Percentiles rank a stretch among this genome's conserved stretches.
Evolutionary conservation across 306 rosid species (phyloP).

Genomic region (Fagus sylvatica): DNA sequence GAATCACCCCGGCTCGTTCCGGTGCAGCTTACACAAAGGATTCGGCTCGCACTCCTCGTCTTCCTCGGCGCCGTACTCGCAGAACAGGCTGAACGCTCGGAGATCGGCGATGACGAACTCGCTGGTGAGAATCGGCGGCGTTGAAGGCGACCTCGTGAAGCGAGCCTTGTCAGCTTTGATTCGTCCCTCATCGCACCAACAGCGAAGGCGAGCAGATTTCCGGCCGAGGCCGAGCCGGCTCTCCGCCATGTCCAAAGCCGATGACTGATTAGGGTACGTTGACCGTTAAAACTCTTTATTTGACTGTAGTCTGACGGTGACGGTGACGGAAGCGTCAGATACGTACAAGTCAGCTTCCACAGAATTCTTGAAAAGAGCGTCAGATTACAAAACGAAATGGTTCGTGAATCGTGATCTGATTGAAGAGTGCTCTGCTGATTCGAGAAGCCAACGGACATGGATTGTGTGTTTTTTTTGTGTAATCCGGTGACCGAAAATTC

Average conservation of each 20-base stretch:
- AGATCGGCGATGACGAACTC: slow-evolving; percentile 99
- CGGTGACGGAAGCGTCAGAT: slow-evolving; percentile 15
- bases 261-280: slow-evolving; percentile 5
- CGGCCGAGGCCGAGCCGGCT: slow-evolving; percentile 81
- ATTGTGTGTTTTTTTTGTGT: slow-evolving; percentile 12
- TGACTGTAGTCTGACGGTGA: not conserved
- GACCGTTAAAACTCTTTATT: not conserved
- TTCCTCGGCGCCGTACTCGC: slow-evolving; percentile 56
- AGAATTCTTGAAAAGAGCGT: not conserved
- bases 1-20: slow-evolving; percentile 90
- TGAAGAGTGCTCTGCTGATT: not conserved
- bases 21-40: slow-evolving; percentile 83
- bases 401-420: slow-evolving; percentile 25
- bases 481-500: slow-evolving; percentile 42
- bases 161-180: slow-evolving; percentile 84
- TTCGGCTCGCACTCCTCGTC: slow-evolving; percentile 16
- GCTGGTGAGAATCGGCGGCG: slow-evolving; percentile 86
- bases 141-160: slow-evolving; percentile 84
- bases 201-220: slow-evolving; percentile 64
- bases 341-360: not conserved
- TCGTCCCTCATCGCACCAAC: slow-evolving; percentile 93
- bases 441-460: slow-evolving; percentile 31
- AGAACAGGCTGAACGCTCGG: slow-evolving; percentile 81
- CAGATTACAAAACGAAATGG: slow-evolving; percentile 1
- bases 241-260: slow-evolving; percentile 67